A percentile compares a stretch with the other conserved stretches of the same genome.
Conservation (phyloP, 2,329 filamentous ascomycete genomes). For the Cytospora mali region DNA sequence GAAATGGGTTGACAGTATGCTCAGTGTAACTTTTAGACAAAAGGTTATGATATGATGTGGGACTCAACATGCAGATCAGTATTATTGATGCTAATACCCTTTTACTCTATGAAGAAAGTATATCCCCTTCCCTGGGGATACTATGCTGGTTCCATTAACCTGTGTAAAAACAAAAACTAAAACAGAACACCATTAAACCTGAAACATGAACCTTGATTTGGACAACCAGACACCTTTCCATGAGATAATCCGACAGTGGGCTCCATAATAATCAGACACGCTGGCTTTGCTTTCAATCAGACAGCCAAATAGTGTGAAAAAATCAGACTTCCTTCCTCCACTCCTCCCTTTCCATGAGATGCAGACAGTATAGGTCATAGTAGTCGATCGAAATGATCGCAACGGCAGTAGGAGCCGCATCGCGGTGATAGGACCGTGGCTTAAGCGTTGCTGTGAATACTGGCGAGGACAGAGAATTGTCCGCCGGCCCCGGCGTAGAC, state of each 20-base stretch:
- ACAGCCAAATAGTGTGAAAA: neutral
- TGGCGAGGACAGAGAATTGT: conserved; percentile 71
- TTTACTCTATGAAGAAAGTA: neutral
- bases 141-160: neutral
- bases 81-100: neutral
- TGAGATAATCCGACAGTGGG: neutral
- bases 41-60: neutral
- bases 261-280: neutral
- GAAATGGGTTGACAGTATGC: neutral
- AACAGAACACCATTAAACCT: neutral
- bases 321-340: neutral
- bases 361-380: neutral
- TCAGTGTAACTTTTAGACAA: neutral
- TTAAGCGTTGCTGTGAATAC: conserved; percentile 36
- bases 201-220: neutral
- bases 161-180: neutral
- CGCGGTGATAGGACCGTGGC: neutral
- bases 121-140: neutral
- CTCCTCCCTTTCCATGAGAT: neutral
- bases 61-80: neutral
- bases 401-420: neutral
- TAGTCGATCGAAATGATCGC: neutral
- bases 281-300: neutral
- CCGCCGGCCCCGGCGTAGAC: conserved; percentile 81
- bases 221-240: neutral